Evolutionary conservation across 2,329 filamentous ascomycete species (phyloP).

Genomic region (Ambrosiella beaveri): DNA sequence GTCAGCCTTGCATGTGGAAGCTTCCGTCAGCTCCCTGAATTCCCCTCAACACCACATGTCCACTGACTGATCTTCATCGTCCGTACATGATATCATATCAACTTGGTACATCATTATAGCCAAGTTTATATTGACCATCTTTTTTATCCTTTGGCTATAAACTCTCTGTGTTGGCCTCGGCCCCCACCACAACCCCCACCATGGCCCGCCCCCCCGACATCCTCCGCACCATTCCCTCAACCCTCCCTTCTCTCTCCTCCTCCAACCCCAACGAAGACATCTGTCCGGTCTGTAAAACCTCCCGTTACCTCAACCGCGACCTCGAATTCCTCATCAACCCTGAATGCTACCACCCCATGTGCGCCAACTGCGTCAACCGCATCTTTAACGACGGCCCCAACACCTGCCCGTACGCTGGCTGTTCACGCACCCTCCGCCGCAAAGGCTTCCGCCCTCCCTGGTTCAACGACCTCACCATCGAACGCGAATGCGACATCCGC

Average conservation of each 20-base stretch:
- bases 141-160: not conserved
- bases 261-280: slow-evolving; percentile 40
- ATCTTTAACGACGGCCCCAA: slow-evolving; percentile 86
- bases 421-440: slow-evolving; percentile 70
- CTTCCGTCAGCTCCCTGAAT: no score
- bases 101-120: not conserved
- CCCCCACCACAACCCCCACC: not conserved
- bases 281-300: slow-evolving; percentile 94
- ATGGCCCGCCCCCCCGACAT: slow-evolving; percentile 17
- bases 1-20: slow-evolving; percentile 3
- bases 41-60: no score
- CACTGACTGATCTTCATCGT: no score
- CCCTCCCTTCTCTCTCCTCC: slow-evolving; percentile 16
- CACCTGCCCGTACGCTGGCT: slow-evolving; percentile 80
- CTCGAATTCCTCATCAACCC: slow-evolving; percentile 95
- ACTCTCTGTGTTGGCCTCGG: not conserved
- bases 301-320: slow-evolving; percentile 82
- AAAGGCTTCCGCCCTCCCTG: slow-evolving; percentile 73
- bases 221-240: slow-evolving; percentile 6
- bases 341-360: slow-evolving; percentile 99
- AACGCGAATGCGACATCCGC: slow-evolving; percentile 86
- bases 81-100: no score
- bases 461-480: slow-evolving; percentile 73
- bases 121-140: not conserved
- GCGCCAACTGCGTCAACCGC: slow-evolving; percentile 83